Percentiles rank a stretch among this genome's conserved stretches.
Conservation (phyloP, 1,139 yeast species). For the Zhuliangozyma blackwelliae region DNA sequence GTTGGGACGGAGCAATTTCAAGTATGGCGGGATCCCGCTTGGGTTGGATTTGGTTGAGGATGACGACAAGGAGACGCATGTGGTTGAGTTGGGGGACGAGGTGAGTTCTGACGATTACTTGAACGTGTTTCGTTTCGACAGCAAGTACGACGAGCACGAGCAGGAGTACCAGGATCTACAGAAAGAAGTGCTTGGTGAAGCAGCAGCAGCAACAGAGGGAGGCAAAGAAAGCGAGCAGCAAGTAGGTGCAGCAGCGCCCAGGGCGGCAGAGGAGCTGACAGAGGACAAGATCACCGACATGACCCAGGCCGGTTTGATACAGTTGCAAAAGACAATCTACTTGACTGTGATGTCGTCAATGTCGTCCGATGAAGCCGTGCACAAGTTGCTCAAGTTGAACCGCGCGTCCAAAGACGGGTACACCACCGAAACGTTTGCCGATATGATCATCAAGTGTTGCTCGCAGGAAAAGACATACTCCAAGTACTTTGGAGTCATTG, state of each 20-base stretch:
- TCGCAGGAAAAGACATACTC: slow-evolving; percentile 86
- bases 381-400: slow-evolving; percentile 60
- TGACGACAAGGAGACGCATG: slow-evolving; percentile 59
- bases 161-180: slow-evolving; percentile 22
- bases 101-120: slow-evolving; percentile 45
- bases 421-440: slow-evolving; percentile 45
- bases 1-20: slow-evolving; percentile 46
- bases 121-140: slow-evolving; percentile 52
- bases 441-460: slow-evolving; percentile 79
- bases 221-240: slow-evolving; percentile 1
- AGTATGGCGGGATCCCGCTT: slow-evolving; percentile 28
- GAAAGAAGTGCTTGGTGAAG: slow-evolving; percentile 15
- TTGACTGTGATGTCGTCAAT: slow-evolving; percentile 87
- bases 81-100: slow-evolving; percentile 45
- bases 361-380: slow-evolving; percentile 92
- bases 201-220: slow-evolving; percentile 14
- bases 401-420: neutral
- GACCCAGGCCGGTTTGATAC: slow-evolving; percentile 61
- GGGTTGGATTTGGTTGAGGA: slow-evolving; percentile 62
- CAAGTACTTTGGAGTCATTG: slow-evolving; percentile 77
- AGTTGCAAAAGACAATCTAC: slow-evolving; percentile 71
- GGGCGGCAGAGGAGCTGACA: slow-evolving; percentile 7
- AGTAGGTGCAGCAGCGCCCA: slow-evolving; percentile 5
- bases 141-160: slow-evolving; percentile 50
- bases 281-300: slow-evolving; percentile 43